Percentiles rank a stretch among this genome's conserved stretches.
Evolutionary conservation across 2,329 filamentous ascomycete species (phyloP).

Genomic region (Diaporthe caulivora): DNA sequence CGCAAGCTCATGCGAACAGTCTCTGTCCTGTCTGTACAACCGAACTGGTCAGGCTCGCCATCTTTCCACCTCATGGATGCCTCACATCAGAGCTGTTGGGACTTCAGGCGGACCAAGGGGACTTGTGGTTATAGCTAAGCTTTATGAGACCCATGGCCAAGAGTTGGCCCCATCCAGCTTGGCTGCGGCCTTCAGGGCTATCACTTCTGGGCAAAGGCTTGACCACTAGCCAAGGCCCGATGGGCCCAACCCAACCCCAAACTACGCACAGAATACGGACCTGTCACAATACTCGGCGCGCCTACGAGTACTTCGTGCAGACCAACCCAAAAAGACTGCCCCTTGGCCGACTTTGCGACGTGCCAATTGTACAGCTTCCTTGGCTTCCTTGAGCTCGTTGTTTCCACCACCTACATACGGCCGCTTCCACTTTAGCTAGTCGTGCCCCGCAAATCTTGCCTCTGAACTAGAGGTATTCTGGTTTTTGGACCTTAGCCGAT

Average conservation of each 20-base stretch:
- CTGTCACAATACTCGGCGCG: neutral
- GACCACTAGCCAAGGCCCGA: constrained; percentile 25
- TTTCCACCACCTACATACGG: neutral
- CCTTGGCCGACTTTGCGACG: neutral
- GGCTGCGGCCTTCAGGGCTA: constrained; percentile 9
- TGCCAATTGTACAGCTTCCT: neutral
- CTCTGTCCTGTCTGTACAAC: neutral
- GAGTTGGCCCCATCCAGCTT: constrained; percentile 22
- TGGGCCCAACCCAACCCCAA: constrained; percentile 8
- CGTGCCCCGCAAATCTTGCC: neutral
- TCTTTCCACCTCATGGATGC: neutral
- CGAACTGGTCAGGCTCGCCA: neutral
- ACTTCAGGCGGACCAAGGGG: neutral
- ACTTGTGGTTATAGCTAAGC: constrained; percentile 12
- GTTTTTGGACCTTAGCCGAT: constrained; percentile 1
- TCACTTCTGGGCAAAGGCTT: constrained; percentile 29
- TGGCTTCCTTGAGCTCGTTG: neutral
- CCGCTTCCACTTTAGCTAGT: neutral
- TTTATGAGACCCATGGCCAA: constrained; percentile 29
- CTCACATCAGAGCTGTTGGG: neutral
- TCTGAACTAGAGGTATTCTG: neutral
- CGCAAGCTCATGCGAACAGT: neutral
- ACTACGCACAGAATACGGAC: neutral
- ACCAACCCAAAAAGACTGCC: neutral
- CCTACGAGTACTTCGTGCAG: neutral